Evolutionary conservation across 345 rosid species (phyloP).

Genomic region (Rhizophora mangle): DNA sequence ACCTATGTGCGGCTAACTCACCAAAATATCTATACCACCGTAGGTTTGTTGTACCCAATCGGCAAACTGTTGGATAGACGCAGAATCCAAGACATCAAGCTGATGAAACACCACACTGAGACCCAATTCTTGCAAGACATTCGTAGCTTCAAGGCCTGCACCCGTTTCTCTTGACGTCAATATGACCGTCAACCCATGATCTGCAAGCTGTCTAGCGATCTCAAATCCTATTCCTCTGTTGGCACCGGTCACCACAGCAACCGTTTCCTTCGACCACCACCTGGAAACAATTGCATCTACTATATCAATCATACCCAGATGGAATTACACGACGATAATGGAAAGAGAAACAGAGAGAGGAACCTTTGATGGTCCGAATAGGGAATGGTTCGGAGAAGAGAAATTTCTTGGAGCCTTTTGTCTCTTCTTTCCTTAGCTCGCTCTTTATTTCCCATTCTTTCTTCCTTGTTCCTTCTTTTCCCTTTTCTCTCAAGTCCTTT

Average conservation of each 20-base stretch:
- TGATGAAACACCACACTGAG: slow-evolving; percentile 74
- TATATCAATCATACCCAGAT: no score
- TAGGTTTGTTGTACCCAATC: slow-evolving; percentile 65
- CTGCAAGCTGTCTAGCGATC: neutral
- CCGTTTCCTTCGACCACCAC: slow-evolving; percentile 2
- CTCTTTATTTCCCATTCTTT: slow-evolving; percentile 55
- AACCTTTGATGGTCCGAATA: slow-evolving; percentile 93
- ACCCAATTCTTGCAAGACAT: slow-evolving; percentile 77
- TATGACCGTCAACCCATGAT: slow-evolving; percentile 53
- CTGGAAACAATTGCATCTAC: neutral
- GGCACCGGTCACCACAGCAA: slow-evolving; percentile 2
- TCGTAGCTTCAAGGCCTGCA: slow-evolving; percentile 82
- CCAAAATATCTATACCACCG: slow-evolving; percentile 74
- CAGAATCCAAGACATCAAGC: slow-evolving; percentile 57
- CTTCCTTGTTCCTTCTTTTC: neutral
- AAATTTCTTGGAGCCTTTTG: slow-evolving; percentile 68
- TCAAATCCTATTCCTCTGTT: slow-evolving; percentile 1
- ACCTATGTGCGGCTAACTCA: slow-evolving; percentile 21
- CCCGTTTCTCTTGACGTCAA: slow-evolving; percentile 68
- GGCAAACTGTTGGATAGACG: slow-evolving; percentile 52
- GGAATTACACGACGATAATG: neutral
- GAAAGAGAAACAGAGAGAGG: neutral
- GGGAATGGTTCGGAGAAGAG: slow-evolving; percentile 87
- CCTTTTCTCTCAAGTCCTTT: neutral
- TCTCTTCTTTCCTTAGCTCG: slow-evolving; percentile 71